Evolutionary conservation across 306 rosid species (phyloP).

Genomic region (Crataegus laevigata): DNA sequence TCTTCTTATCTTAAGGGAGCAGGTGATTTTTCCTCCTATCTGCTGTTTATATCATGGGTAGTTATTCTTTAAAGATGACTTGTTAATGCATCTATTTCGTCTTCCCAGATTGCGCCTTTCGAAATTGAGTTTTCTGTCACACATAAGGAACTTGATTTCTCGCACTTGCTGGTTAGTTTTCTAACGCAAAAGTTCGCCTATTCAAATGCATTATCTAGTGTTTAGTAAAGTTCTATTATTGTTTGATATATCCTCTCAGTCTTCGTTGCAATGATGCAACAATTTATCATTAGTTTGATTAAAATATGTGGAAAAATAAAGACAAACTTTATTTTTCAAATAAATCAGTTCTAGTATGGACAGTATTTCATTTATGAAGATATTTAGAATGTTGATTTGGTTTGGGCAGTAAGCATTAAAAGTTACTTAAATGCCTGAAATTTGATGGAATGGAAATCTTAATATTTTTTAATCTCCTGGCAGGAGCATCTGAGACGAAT

Average conservation of each 20-base stretch:
- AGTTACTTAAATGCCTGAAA: background rate
- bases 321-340: background rate
- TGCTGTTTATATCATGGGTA: slow-evolving; percentile 3
- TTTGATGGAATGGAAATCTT: slow-evolving; percentile 11
- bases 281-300: background rate
- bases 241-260: background rate
- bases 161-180: slow-evolving; percentile 92
- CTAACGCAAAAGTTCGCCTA: slow-evolving; percentile 21
- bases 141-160: slow-evolving; percentile 98
- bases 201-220: background rate
- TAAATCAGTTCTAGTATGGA: background rate
- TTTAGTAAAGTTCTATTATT: background rate
- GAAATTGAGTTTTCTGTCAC: slow-evolving; percentile 92
- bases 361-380: background rate
- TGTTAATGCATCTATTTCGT: slow-evolving; percentile 13
- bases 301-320: background rate
- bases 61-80: slow-evolving; percentile 9
- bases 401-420: background rate
- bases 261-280: background rate
- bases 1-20: slow-evolving; percentile 92
- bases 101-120: slow-evolving; percentile 82
- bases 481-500: slow-evolving; percentile 95
- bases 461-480: slow-evolving; percentile 6
- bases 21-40: slow-evolving; percentile 41
- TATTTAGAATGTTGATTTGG: background rate